phyloP scores from a whole-genome alignment of 2,329 filamentous ascomycete species.

The Claviceps sp. region DNA sequence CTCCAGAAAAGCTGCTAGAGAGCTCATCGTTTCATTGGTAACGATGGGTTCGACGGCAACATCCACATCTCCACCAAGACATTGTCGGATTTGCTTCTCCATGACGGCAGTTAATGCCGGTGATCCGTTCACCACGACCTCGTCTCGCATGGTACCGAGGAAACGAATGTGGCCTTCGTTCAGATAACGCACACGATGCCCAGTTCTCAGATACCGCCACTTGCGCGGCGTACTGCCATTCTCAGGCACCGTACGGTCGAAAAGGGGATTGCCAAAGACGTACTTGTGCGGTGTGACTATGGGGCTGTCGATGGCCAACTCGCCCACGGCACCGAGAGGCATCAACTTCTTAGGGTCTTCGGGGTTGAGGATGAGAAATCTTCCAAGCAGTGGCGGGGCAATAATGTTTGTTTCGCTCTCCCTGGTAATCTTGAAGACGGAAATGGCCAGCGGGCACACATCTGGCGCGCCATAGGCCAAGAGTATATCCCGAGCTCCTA shows the following conservation, averaged over 20 bases:
- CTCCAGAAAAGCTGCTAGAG: constrained; percentile 37
- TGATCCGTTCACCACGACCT: constrained; percentile 25
- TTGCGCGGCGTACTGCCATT: constrained; percentile 12
- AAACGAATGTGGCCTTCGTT: constrained; percentile 36
- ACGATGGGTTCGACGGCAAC: constrained; percentile 34
- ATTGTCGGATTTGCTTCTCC: constrained; percentile 33
- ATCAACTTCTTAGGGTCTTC: constrained; percentile 36
- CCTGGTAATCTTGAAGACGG: constrained; percentile 29
- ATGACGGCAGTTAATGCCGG: constrained; percentile 29
- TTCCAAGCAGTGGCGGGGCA: constrained; percentile 33
- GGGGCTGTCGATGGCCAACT: constrained; percentile 45
- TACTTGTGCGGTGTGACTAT: constrained; percentile 23
- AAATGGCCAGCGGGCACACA: constrained; percentile 37
- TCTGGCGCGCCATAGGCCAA: constrained; percentile 39
- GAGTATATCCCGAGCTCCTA: constrained; percentile 30
- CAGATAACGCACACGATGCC: constrained; percentile 35
- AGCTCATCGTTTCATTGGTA: constrained; percentile 27
- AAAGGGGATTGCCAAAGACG: constrained; percentile 14
- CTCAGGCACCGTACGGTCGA: constrained; percentile 13
- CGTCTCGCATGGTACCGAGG: constrained; percentile 29
- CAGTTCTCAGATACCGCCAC: constrained; percentile 34
- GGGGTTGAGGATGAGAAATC: constrained; percentile 39
- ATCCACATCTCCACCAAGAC: constrained; percentile 32
- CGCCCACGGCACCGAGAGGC: constrained; percentile 41
- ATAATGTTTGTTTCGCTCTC: constrained; percentile 28